Percentiles rank a stretch among this genome's conserved stretches.
These are phyloP conservation scores for Talaromyces sp. DNA, from an alignment of 2,329 filamentous ascomycete genomes.

Conservation along the genomic window DNA sequence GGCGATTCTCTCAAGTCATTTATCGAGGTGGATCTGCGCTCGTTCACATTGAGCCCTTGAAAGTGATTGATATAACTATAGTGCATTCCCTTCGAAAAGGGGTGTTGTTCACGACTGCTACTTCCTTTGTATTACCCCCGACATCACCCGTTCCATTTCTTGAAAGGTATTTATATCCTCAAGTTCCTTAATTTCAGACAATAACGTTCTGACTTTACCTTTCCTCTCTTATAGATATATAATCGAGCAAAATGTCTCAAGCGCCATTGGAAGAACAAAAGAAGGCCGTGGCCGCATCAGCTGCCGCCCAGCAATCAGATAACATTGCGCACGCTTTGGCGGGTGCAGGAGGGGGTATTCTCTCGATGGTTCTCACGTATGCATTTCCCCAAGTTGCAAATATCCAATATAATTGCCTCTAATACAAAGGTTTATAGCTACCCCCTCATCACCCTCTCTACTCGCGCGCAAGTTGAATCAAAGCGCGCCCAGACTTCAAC, in stretches of 20 bases:
- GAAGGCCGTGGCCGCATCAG: slow-evolving; percentile 52
- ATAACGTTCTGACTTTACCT: neutral
- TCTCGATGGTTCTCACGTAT: slow-evolving; percentile 94
- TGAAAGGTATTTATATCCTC: neutral
- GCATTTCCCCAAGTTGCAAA: slow-evolving; percentile 24
- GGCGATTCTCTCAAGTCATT: neutral
- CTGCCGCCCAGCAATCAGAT: slow-evolving; percentile 79
- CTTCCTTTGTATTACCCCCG: neutral
- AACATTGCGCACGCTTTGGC: slow-evolving; percentile 95
- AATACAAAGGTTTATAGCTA: slow-evolving; percentile 59
- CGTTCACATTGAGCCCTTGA: neutral
- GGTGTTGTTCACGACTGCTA: neutral
- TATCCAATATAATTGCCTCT: neutral
- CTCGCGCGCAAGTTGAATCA: slow-evolving; percentile 95
- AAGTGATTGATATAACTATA: slow-evolving; percentile 1
- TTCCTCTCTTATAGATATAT: neutral
- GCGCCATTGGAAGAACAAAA: slow-evolving; percentile 38
- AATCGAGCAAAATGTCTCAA: slow-evolving; percentile 39
- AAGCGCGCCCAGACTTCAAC: slow-evolving; percentile 85
- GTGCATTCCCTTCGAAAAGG: neutral
- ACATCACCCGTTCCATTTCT: neutral
- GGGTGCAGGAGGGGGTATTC: slow-evolving; percentile 85
- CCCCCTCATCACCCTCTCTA: slow-evolving; percentile 94
- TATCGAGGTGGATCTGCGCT: neutral
- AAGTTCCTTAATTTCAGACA: neutral